These are phyloP conservation scores for Irpex sp. DNA, from an alignment of 1,284 basidiomycete species.

Conservation along the genomic window DNA sequence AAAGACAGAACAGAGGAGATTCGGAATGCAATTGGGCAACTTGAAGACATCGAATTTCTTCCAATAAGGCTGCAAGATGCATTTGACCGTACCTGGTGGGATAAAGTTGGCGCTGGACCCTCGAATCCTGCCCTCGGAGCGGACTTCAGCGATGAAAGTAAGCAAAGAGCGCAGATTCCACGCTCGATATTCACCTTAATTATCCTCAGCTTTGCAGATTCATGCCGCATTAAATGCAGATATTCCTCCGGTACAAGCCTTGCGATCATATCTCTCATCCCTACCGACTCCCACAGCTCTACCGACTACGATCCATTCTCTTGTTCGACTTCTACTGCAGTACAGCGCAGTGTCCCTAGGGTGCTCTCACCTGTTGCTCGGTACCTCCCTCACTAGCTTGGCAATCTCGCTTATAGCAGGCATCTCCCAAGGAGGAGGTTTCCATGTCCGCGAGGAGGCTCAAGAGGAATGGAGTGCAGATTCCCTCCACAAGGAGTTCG, in stretches of 20 bases:
- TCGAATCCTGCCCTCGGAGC: constrained; percentile 31
- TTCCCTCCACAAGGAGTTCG: neutral
- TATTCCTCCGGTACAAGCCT: constrained; percentile 40
- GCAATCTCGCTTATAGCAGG: constrained; percentile 75
- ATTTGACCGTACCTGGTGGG: constrained; percentile 71
- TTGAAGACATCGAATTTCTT: constrained; percentile 54
- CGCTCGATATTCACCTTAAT: neutral
- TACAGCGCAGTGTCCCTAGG: constrained; percentile 54
- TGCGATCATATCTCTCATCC: constrained; percentile 61
- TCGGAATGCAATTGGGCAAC: constrained; percentile 38
- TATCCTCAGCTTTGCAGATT: constrained; percentile 20
- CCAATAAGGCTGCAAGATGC: constrained; percentile 66
- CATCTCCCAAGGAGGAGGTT: constrained; percentile 79
- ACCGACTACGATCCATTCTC: constrained; percentile 55
- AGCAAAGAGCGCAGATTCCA: constrained; percentile 7
- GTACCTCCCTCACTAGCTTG: constrained; percentile 77
- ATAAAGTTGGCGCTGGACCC: constrained; percentile 31
- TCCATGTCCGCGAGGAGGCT: constrained; percentile 68
- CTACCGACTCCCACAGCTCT: constrained; percentile 79
- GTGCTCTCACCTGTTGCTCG: constrained; percentile 78
- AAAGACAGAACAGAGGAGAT: constrained; percentile 54
- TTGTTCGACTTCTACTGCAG: constrained; percentile 69
- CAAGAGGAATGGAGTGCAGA: constrained; percentile 60
- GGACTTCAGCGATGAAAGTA: constrained; percentile 53
- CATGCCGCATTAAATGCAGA: constrained; percentile 1